Evolutionary conservation across 163 green algal genomes (phyloP), one percentile per base, ranked within the genome.

Genomic region (Coccomyxa subellipsoidea): DNA sequence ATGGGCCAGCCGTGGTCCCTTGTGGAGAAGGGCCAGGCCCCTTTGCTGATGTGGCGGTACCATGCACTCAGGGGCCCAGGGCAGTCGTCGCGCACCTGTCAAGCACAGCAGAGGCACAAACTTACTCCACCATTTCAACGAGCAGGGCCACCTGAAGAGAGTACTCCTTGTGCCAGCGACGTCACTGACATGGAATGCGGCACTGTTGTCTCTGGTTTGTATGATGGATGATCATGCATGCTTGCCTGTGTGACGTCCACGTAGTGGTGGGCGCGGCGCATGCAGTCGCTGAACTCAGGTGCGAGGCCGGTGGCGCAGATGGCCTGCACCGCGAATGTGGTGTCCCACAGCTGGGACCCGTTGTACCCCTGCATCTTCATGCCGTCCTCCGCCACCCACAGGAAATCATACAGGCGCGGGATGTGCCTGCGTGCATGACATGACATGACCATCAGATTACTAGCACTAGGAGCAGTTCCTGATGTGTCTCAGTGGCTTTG

Each of bases 341-440:
- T 98, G 93, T 99, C 96, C 97, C 97, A 99, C 72, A 98, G 87
- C 91, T 99, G 96, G 37, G 82, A 94, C 82, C 96, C 96, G 87
- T 99, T 99, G 92, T 99, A 99, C 12, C 97, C 96, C 89, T 98
- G 84, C 97, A 99, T 99, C 90, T 99, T 99, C 91, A 97, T 98
- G 83, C 94, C 97, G 76, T 99, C 97, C 90, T 99, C 97, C 5
- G 97, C 97, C 69, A 99, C 84, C 97, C 97, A 99, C 53, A 99
- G 89, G 90, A 98, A 99, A 89, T 99, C 97, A 27, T 88, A 40
- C 69, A 98, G 47, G 12, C 95, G 89, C 1, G 93, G 83, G 3
- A 98, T 82, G 87, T 98, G 95, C 87, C 91, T 94, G 90, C 79
- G 27, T 69, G 12, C 2, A 31, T 39, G 21, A 82, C 4, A 34